A percentile compares a stretch with the other conserved stretches of the same genome.
These are phyloP conservation scores for Graphilbum sp. DNA, from an alignment of 2,329 filamentous ascomycete species.

Conservation along the genomic window DNA sequence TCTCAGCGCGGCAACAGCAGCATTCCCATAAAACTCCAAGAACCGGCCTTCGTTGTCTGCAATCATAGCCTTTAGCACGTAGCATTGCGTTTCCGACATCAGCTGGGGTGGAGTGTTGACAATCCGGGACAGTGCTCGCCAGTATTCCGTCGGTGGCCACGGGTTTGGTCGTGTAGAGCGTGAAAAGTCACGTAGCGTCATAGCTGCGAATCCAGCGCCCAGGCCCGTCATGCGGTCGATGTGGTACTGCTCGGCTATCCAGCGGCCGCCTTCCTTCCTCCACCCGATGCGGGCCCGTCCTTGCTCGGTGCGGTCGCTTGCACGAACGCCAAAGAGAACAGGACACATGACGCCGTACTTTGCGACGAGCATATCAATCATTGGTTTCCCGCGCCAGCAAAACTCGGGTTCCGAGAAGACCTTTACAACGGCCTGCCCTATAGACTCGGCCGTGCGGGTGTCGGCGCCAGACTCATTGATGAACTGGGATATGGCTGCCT, in stretches of 20 bases:
- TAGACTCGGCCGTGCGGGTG: slow-evolving; percentile 48
- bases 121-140: slow-evolving; percentile 61
- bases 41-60: slow-evolving; percentile 60
- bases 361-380: slow-evolving; percentile 64
- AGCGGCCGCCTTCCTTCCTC: slow-evolving; percentile 44
- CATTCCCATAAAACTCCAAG: slow-evolving; percentile 63
- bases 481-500: slow-evolving; percentile 49
- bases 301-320: slow-evolving; percentile 53
- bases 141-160: slow-evolving; percentile 67
- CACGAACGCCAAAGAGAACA: slow-evolving; percentile 68
- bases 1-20: slow-evolving; percentile 54
- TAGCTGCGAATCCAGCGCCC: slow-evolving; percentile 66
- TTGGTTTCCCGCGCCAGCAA: slow-evolving; percentile 43
- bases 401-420: slow-evolving; percentile 51
- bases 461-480: slow-evolving; percentile 43
- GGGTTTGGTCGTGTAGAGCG: slow-evolving; percentile 51
- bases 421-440: slow-evolving; percentile 52
- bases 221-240: slow-evolving; percentile 71
- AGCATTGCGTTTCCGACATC: slow-evolving; percentile 56
- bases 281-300: slow-evolving; percentile 59
- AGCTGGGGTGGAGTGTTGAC: slow-evolving; percentile 54
- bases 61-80: slow-evolving; percentile 56
- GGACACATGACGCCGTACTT: slow-evolving; percentile 73
- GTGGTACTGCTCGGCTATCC: slow-evolving; percentile 55
- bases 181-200: slow-evolving; percentile 70